Conservation (phyloP, 352 stramenopile species). For the Pythium sukuiense region DNA sequence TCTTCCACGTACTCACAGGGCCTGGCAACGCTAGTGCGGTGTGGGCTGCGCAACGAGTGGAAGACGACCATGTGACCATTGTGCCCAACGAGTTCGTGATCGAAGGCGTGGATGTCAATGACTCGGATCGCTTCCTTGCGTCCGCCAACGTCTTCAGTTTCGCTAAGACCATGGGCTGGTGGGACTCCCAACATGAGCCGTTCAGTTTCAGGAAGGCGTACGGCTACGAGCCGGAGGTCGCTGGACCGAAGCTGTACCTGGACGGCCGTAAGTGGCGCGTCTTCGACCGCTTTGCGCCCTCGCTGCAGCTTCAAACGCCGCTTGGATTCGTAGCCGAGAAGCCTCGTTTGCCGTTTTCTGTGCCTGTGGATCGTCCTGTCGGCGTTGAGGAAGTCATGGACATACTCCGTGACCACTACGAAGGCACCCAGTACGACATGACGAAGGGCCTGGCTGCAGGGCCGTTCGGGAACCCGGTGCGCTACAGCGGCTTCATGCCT, state of each 20-base stretch:
- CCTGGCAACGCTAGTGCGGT: constrained; percentile 83
- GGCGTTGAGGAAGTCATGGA: constrained; percentile 73
- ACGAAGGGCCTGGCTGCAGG: constrained; percentile 80
- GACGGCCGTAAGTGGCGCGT: constrained; percentile 89
- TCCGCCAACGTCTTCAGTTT: constrained; percentile 85
- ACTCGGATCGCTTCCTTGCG: constrained; percentile 88
- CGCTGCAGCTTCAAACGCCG: constrained; percentile 63
- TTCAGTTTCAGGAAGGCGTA: constrained; percentile 80
- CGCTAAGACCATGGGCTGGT: constrained; percentile 87
- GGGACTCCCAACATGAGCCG: constrained; percentile 41
- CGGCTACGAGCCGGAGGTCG: constrained; percentile 51
- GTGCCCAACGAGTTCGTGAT: constrained; percentile 95
- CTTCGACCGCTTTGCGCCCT: constrained; percentile 79
- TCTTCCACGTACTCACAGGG: constrained; percentile 94
- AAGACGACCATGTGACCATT: constrained; percentile 87
- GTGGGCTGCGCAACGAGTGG: constrained; percentile 92
- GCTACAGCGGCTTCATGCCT: constrained; percentile 40
- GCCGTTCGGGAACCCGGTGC: constrained; percentile 68
- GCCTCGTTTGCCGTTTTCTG: constrained; percentile 83
- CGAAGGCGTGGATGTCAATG: constrained; percentile 74
- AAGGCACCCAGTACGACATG: constrained; percentile 89
- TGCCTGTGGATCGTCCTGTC: constrained; percentile 69
- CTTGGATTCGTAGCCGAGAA: constrained; percentile 63
- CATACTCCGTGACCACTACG: constrained; percentile 89
- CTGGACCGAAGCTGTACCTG: constrained; percentile 55